A percentile compares a stretch with the other conserved stretches of the same genome.
Conservation (phyloP, 805 yeast species). For the Jamesozyma spencerorum region DNA sequence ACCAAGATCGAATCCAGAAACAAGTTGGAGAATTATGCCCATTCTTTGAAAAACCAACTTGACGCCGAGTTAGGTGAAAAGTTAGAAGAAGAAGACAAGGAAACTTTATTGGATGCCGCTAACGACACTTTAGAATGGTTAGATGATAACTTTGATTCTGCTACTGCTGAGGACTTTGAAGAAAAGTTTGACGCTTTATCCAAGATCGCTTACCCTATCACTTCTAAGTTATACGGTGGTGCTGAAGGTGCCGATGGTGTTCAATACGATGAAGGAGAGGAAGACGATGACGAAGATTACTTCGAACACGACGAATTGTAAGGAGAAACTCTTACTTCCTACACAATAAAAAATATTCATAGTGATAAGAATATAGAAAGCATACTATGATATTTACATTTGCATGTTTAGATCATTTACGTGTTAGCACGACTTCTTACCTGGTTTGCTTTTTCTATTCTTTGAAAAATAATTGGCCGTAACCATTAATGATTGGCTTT, state of each 20-base stretch:
- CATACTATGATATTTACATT: neutral
- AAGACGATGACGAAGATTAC: conserved; percentile 47
- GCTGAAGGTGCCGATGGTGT: conserved; percentile 40
- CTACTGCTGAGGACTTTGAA: conserved; percentile 85
- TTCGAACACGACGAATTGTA: conserved; percentile 65
- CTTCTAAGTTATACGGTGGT: conserved; percentile 71
- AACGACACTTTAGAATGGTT: conserved; percentile 82
- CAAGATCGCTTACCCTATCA: conserved; percentile 82
- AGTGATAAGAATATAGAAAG: conserved; percentile 1
- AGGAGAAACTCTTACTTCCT: conserved; percentile 5
- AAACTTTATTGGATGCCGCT: conserved; percentile 76
- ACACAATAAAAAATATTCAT: neutral
- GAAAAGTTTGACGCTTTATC: conserved; percentile 81
- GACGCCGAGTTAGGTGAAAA: conserved; percentile 59
- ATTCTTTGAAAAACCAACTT: conserved; percentile 66
- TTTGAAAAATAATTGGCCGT: too few species aligned
- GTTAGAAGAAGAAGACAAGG: conserved; percentile 85
- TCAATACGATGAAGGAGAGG: conserved; percentile 36
- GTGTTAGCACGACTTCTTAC: neutral
- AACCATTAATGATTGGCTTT: too few species aligned
- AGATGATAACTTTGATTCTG: conserved; percentile 78
- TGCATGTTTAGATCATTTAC: neutral
- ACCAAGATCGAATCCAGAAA: conserved; percentile 84
- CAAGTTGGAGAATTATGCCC: conserved; percentile 80
- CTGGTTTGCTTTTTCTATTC: too few species aligned